phyloP scores from a whole-genome alignment of 331 rosid species.

The Ulmus americana region DNA sequence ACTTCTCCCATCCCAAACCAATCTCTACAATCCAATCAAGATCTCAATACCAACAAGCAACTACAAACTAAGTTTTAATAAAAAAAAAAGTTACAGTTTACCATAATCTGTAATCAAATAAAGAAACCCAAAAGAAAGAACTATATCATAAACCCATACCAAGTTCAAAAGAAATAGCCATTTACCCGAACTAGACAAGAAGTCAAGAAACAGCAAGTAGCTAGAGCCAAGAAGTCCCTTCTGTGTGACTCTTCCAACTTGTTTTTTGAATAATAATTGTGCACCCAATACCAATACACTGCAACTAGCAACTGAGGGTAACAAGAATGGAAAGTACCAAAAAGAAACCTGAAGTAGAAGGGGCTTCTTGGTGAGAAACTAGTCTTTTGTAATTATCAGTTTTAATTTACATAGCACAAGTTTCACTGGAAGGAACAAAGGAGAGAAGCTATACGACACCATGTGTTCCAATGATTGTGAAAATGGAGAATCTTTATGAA shows the following conservation, averaged over 20 bases:
- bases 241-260: too few species aligned
- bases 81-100: not conserved
- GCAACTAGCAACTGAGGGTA: not conserved
- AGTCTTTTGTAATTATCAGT: too few species aligned
- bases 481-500: not conserved
- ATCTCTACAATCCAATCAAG: slow-evolving; percentile 28
- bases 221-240: too few species aligned
- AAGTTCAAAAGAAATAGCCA: not conserved
- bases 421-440: not conserved
- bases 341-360: too few species aligned
- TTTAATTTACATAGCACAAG: too few species aligned
- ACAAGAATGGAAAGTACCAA: not conserved
- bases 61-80: not conserved
- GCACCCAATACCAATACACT: not conserved
- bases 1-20: slow-evolving; percentile 31
- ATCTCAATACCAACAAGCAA: not conserved
- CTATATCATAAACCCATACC: not conserved
- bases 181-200: not conserved
- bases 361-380: too few species aligned
- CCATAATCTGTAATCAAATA: not conserved
- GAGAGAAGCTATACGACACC: not conserved
- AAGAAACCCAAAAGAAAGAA: not conserved
- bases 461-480: not conserved
- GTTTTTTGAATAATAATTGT: too few species aligned
- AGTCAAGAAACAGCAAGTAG: not conserved